Evolutionary conservation across 306 rosid genomes (phyloP).

Genomic region (Cajanus cajan): DNA sequence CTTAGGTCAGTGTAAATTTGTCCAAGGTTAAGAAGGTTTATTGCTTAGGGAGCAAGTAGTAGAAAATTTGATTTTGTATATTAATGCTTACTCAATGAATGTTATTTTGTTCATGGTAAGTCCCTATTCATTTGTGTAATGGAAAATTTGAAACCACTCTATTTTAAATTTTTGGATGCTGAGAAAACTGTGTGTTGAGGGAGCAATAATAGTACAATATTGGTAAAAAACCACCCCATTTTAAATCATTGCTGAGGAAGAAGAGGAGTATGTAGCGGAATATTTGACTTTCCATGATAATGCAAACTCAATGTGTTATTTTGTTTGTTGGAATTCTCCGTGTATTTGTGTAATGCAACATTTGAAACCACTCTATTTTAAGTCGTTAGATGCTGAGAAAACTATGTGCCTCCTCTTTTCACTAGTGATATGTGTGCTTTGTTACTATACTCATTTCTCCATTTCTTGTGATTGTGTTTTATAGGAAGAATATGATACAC

Average conservation of each 20-base stretch:
- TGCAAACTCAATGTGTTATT: background rate
- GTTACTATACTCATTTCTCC: background rate
- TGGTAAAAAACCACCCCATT: background rate
- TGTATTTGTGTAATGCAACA: background rate
- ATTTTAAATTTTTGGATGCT: background rate
- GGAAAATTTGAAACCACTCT: background rate
- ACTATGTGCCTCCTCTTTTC: background rate
- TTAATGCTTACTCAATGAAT: background rate
- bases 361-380: background rate
- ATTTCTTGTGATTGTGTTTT: constrained; percentile 5
- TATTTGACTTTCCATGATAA: background rate
- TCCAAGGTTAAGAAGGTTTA: background rate
- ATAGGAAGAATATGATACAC: constrained; percentile 58
- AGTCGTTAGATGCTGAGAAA: background rate
- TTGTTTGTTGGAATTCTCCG: background rate
- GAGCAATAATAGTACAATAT: background rate
- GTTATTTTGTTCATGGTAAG: constrained; percentile 9
- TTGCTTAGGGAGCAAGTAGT: no score
- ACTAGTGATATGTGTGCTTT: background rate
- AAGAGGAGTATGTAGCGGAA: background rate
- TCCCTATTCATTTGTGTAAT: background rate
- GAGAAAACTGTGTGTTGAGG: background rate
- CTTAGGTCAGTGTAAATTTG: constrained; percentile 1
- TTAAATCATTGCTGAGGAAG: background rate
- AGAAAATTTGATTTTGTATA: background rate